Conservation (phyloP, 768 basidiomycete species). For the Phlebiopsis flavidoalba region DNA sequence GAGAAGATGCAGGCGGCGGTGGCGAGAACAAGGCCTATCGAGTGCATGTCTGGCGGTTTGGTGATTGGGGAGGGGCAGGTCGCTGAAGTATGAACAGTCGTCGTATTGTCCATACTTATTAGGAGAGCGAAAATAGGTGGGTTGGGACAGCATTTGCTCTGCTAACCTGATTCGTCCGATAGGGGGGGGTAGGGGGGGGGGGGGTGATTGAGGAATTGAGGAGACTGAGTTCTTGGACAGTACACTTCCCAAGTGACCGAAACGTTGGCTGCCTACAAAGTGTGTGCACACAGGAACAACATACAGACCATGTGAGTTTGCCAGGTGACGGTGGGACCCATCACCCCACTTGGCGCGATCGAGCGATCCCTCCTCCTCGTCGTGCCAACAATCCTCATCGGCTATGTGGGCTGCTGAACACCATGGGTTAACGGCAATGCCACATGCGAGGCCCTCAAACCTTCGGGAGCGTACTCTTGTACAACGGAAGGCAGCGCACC, state of each 20-base stretch:
- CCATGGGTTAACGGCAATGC: background rate
- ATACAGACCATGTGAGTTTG: background rate
- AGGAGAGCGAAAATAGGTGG: background rate
- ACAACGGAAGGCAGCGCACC: background rate
- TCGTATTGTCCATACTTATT: background rate
- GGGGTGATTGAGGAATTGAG: background rate
- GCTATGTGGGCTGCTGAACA: background rate
- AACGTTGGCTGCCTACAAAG: too few relatives aligned
- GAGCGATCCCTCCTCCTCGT: background rate
- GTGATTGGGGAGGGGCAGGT: background rate
- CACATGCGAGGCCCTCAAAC: background rate
- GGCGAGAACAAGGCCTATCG: slow-evolving; percentile 8
- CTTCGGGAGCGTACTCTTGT: background rate
- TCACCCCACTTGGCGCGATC: background rate
- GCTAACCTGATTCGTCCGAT: too few relatives aligned
- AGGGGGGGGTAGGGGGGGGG: too few relatives aligned
- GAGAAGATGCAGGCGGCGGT: slow-evolving; percentile 13
- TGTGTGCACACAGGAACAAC: background rate
- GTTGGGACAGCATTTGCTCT: background rate
- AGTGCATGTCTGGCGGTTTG: background rate
- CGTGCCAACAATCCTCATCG: background rate
- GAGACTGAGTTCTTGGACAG: background rate
- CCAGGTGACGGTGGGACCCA: background rate
- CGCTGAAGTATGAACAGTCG: background rate
- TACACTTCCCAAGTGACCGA: background rate